Percentiles rank a stretch among this genome's conserved stretches.
phyloP scores from a whole-genome alignment of 257 asterid genomes.

The Eucommia ulmoides region DNA sequence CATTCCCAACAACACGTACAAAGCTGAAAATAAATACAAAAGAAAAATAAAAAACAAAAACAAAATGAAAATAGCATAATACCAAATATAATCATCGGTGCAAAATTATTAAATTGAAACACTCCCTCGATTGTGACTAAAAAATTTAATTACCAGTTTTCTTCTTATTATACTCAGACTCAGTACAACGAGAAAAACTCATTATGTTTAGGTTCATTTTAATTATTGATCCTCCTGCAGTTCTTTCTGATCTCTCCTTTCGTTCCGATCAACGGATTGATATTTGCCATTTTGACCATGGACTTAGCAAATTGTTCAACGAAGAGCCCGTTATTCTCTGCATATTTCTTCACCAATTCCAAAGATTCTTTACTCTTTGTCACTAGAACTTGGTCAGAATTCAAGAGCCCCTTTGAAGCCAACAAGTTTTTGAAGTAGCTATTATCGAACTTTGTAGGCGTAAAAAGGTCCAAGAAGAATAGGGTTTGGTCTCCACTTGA shows the following conservation, averaged over 20 bases:
- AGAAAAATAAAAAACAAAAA: too few relatives aligned
- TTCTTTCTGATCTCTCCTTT: slow-evolving; percentile 62
- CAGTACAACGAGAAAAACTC: too few relatives aligned
- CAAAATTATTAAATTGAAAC: too few relatives aligned
- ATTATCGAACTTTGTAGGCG: slow-evolving; percentile 66
- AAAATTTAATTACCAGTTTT: too few relatives aligned
- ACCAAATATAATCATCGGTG: too few relatives aligned
- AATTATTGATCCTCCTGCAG: slow-evolving; percentile 62
- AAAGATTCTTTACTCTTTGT: slow-evolving; percentile 48
- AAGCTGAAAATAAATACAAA: too few relatives aligned
- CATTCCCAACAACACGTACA: too few relatives aligned
- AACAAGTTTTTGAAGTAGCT: slow-evolving; percentile 60
- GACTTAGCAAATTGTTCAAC: slow-evolving; percentile 69
- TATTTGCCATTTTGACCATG: slow-evolving; percentile 78
- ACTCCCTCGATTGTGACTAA: too few relatives aligned
- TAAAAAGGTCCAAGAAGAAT: slow-evolving; percentile 43
- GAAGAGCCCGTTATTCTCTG: slow-evolving; percentile 44
- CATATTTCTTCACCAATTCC: slow-evolving; percentile 59
- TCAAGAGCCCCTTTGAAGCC: slow-evolving; percentile 60
- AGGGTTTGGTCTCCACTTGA: slow-evolving; percentile 86
- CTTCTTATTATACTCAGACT: too few relatives aligned
- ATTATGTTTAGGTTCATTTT: too few relatives aligned
- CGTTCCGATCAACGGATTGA: slow-evolving; percentile 67
- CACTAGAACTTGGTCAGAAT: slow-evolving; percentile 61
- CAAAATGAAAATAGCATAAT: too few relatives aligned